phyloP scores from a whole-genome alignment of 305 asterid genomes.

The Withania somnifera region DNA sequence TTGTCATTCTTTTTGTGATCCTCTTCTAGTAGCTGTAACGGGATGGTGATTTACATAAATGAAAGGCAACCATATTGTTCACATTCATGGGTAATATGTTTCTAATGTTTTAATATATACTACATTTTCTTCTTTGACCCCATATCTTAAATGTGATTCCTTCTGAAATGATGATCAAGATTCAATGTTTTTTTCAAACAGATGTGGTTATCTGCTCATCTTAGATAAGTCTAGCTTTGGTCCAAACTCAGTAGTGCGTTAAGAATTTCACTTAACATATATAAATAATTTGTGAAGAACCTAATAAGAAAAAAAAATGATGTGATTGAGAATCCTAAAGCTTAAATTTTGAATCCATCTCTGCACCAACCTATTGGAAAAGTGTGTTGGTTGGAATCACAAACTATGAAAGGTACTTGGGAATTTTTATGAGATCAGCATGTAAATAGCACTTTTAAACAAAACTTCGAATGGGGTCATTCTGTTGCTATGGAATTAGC shows the following conservation, averaged over 20 bases:
- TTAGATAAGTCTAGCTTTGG: not conserved
- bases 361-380: not conserved
- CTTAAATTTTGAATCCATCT: not conserved
- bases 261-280: not conserved
- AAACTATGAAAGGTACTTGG: too few relatives aligned
- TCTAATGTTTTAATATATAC: not conserved
- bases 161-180: not conserved
- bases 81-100: not conserved
- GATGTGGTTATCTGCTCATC: not conserved
- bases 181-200: not conserved
- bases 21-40: not conserved
- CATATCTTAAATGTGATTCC: not conserved
- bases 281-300: not conserved
- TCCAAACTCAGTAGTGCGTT: not conserved
- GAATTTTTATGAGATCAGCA: too few relatives aligned
- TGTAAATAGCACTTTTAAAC: too few relatives aligned
- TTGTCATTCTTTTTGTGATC: slow-evolving; percentile 52
- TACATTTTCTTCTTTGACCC: not conserved
- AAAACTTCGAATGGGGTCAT: too few relatives aligned
- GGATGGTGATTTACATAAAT: not conserved
- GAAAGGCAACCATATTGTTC: not conserved
- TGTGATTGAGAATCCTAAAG: too few relatives aligned
- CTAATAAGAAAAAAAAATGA: not conserved
- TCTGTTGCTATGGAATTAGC: not conserved
- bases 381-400: not conserved